Percentiles rank a stretch among this genome's conserved stretches.
Conservation (phyloP, 2,329 filamentous ascomycete genomes). For the Dissoconium aciculare region DNA sequence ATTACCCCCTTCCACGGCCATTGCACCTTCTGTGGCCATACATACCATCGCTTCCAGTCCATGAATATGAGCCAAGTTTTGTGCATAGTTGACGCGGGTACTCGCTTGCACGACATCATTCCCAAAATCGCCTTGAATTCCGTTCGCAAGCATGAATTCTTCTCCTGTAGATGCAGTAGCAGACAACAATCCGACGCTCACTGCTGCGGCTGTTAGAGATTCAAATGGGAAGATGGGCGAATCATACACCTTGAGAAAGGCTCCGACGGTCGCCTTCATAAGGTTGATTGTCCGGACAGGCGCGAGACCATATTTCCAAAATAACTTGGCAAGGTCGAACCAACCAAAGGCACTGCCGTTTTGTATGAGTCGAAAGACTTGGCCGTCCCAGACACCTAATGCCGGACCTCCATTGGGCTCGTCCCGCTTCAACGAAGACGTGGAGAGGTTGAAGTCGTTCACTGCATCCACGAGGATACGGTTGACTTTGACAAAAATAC, state of each 20-base stretch:
- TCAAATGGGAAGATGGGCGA: slow-evolving; percentile 70
- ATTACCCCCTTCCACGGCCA: slow-evolving; percentile 69
- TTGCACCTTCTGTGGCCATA: slow-evolving; percentile 74
- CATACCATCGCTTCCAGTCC: slow-evolving; percentile 84
- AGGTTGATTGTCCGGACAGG: slow-evolving; percentile 59
- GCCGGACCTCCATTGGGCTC: slow-evolving; percentile 31
- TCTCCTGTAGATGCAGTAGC: slow-evolving; percentile 58
- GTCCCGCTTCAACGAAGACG: slow-evolving; percentile 17
- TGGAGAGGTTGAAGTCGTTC: slow-evolving; percentile 52
- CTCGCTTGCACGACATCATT: slow-evolving; percentile 77
- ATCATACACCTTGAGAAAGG: slow-evolving; percentile 69
- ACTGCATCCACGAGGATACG: slow-evolving; percentile 64
- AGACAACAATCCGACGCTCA: slow-evolving; percentile 50
- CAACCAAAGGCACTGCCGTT: slow-evolving; percentile 47
- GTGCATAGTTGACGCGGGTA: slow-evolving; percentile 88
- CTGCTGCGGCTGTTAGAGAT: slow-evolving; percentile 54
- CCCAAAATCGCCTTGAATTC: slow-evolving; percentile 52
- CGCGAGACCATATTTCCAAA: slow-evolving; percentile 73
- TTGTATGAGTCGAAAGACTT: slow-evolving; percentile 54
- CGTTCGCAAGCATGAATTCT: slow-evolving; percentile 53
- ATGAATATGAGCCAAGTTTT: slow-evolving; percentile 74
- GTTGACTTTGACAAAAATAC: slow-evolving; percentile 80
- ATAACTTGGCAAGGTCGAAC: slow-evolving; percentile 65
- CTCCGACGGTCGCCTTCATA: slow-evolving; percentile 54
- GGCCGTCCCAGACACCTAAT: slow-evolving; percentile 78